Conservation (phyloP, 305 asterid species). For the Solanum hybrid region DNA sequence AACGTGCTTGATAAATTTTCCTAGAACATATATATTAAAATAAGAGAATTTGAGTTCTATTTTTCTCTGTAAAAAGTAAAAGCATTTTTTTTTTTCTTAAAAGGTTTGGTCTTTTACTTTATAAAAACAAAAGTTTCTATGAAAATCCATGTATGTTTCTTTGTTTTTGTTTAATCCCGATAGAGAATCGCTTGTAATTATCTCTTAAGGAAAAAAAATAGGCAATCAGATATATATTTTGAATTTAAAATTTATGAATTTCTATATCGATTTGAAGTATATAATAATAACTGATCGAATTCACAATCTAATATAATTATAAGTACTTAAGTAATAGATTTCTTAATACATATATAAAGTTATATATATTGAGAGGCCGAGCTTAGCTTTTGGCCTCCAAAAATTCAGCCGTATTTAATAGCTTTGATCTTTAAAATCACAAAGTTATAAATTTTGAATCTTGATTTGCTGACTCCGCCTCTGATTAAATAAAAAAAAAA, state of each 20-base stretch:
- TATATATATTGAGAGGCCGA: not conserved
- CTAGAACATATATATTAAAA: not conserved
- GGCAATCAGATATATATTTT: too few relatives aligned
- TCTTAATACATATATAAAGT: not conserved
- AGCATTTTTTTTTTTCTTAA: not conserved
- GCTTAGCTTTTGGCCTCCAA: not conserved
- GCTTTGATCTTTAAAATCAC: not conserved
- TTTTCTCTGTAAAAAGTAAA: not conserved
- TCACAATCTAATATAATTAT: not conserved
- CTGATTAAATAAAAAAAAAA: too few relatives aligned
- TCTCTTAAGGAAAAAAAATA: not conserved
- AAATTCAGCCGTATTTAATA: too few relatives aligned
- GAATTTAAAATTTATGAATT: too few relatives aligned
- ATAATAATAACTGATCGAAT: too few relatives aligned
- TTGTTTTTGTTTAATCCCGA: too few relatives aligned
- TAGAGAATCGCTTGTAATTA: not conserved
- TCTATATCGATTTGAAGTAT: too few relatives aligned
- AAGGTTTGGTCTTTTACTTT: not conserved
- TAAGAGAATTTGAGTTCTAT: not conserved
- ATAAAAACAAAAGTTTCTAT: too few relatives aligned
- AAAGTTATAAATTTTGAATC: too few relatives aligned
- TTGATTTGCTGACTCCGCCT: fast-evolving
- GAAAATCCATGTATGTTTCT: not conserved
- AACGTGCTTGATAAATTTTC: not conserved
- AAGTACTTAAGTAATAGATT: too few relatives aligned